Base-by-base conservation (phyloP, 108 stramenopile species). In the Cylindrotheca closterium region DNA sequence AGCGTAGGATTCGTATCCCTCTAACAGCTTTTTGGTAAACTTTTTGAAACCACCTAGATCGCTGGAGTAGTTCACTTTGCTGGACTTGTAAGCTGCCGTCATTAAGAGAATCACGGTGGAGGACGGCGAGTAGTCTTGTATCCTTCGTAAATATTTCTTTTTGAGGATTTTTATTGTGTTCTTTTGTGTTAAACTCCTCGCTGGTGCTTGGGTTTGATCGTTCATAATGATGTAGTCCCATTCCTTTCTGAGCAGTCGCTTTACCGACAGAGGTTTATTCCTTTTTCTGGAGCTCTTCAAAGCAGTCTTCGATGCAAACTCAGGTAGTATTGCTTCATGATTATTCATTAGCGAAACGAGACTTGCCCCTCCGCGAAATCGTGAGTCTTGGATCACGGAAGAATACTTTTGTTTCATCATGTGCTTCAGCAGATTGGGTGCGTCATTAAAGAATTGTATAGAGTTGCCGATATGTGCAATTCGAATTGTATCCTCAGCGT, bases 21-120 rank as follows among this genome's bases (percentile, higher is more conserved):
- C 74, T 12, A 32, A 21, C 23, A 79, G 47, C 21, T 49, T 51
- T 12, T 61, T 47, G 3, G 81, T 79, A 56, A 86, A 90, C 49
- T 78, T 71, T 37, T 80, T 68, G 46, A 78, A 70, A 22, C 70
- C 46, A 7, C 88, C 88, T 42, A 90, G 53, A 72, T 84, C 85
- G 5, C 64, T 46, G 7, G 79, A 77, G 29, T 73, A 45, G 28
- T 75, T 71, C 18, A 83, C 77, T 4, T 67, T 73, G 19, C 57
- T 55, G n/a, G n/a, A n/a, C 0, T 72, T 67, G 59, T 90, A 90
- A 24, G 88, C 85, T 4, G 66, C 55, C 2, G 88, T 90, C 59
- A 84, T 78, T 3, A 89, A 48, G 31, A 85, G 69, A 31, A 89
- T 45, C 1, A 71, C 55, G 0, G 62, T 55, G 0, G 60, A 30